A percentile compares a stretch with the other conserved stretches of the same genome.
phyloP scores from a whole-genome alignment of 2,329 filamentous ascomycete genomes.

The Aspergillus viridinutans region DNA sequence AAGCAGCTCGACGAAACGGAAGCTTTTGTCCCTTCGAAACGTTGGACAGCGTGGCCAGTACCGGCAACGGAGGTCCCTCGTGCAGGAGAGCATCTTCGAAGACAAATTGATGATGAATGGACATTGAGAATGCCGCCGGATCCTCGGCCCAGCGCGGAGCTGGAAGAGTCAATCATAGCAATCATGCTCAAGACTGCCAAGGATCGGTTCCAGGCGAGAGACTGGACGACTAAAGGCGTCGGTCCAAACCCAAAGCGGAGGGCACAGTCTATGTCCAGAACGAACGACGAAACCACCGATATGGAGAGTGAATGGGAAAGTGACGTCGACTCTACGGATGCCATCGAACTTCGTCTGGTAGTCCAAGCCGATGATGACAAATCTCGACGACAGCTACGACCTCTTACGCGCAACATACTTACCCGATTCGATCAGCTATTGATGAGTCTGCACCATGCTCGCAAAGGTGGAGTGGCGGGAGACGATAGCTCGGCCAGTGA shows the following conservation, averaged over 20 bases:
- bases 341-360: conserved; percentile 40
- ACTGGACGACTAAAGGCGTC: conserved; percentile 24
- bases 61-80: conserved; percentile 58
- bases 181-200: conserved; percentile 64
- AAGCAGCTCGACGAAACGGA: conserved; percentile 7
- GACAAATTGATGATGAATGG: conserved; percentile 49
- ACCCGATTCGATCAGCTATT: conserved; percentile 66
- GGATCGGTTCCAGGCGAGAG: conserved; percentile 52
- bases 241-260: not conserved
- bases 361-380: conserved; percentile 67
- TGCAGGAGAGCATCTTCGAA: conserved; percentile 48
- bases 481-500: conserved; percentile 26
- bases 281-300: conserved; percentile 14
- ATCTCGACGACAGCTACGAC: conserved; percentile 61
- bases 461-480: conserved; percentile 47
- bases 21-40: conserved; percentile 46
- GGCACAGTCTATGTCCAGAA: conserved; percentile 4
- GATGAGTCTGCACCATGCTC: conserved; percentile 63
- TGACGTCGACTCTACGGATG: conserved; percentile 11
- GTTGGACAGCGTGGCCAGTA: conserved; percentile 86
- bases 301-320: conserved; percentile 17
- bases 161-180: conserved; percentile 69
- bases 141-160: conserved; percentile 52
- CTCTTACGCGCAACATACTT: conserved; percentile 67
- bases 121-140: conserved; percentile 47